A percentile compares a stretch with the other conserved stretches of the same genome.
These are phyloP conservation scores for Jimgerdemannia lactiflua DNA, from an alignment of 192 early-diverging fungal species.

Conservation along the genomic window DNA sequence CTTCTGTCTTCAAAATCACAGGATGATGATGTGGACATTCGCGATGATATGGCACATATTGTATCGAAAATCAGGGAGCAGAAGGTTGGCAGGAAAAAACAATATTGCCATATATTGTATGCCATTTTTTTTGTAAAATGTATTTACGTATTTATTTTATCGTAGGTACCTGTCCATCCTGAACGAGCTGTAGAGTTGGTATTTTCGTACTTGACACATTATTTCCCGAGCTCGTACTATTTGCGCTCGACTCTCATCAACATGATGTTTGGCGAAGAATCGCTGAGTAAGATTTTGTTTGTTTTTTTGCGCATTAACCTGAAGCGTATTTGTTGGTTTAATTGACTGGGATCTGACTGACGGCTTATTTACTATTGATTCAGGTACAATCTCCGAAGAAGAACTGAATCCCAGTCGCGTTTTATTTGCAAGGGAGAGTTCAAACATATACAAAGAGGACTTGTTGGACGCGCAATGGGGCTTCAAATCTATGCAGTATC, in stretches of 20 bases:
- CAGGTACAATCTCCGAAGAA: conserved; percentile 14
- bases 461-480: conserved; percentile 59
- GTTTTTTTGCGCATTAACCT: conserved; percentile 2
- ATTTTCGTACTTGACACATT: conserved; percentile 29
- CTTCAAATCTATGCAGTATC: background rate
- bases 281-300: conserved; percentile 21
- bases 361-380: too few relatives aligned
- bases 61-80: conserved; percentile 54
- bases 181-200: conserved; percentile 51
- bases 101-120: background rate
- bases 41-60: conserved; percentile 59
- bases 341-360: too few relatives aligned
- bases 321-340: background rate
- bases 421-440: conserved; percentile 78
- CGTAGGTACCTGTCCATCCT: conserved; percentile 47
- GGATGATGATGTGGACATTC: conserved; percentile 79
- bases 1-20: conserved; percentile 22
- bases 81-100: conserved; percentile 28
- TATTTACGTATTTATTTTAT: conserved; percentile 2
- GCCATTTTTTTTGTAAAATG: conserved; percentile 4
- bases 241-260: conserved; percentile 20
- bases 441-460: conserved; percentile 75
- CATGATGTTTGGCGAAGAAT: conserved; percentile 20
- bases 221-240: conserved; percentile 21
- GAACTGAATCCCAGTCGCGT: conserved; percentile 40